Percentiles rank a stretch among this genome's conserved stretches.
phyloP scores from a whole-genome alignment of 106 monocot genomes.

The Apostasia shenzhenica region DNA sequence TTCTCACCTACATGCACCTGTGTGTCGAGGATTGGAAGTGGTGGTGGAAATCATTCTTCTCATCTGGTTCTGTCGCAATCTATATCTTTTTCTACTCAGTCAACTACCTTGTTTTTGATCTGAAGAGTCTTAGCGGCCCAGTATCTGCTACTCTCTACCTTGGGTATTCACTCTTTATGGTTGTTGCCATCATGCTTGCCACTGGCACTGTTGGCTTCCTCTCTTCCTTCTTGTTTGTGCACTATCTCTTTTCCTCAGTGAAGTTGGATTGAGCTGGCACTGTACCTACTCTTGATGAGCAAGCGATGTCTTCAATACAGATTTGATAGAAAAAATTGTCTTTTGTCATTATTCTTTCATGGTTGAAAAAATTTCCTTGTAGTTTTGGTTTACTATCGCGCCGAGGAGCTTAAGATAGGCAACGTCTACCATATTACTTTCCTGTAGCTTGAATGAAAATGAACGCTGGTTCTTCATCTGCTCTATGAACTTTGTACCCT shows the following conservation, averaged over 20 bases:
- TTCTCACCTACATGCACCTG: constrained; percentile 51
- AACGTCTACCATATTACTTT: background rate
- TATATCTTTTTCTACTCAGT: constrained; percentile 43
- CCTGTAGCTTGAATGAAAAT: background rate
- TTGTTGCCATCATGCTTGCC: constrained; percentile 35
- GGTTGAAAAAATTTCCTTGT: background rate
- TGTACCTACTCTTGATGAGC: too few species aligned
- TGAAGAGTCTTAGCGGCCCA: constrained; percentile 42
- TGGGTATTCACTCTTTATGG: constrained; percentile 54
- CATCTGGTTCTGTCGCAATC: constrained; percentile 40
- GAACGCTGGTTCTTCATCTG: too few species aligned
- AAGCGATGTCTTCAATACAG: background rate
- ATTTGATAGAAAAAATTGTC: background rate
- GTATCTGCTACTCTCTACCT: constrained; percentile 43
- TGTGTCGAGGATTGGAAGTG: constrained; percentile 48
- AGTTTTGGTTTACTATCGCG: background rate
- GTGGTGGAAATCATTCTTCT: constrained; percentile 59
- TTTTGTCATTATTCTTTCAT: constrained; percentile 1
- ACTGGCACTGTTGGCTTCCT: constrained; percentile 46
- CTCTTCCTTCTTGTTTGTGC: constrained; percentile 50
- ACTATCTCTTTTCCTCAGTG: constrained; percentile 46
- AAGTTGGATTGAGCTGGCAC: constrained; percentile 30
- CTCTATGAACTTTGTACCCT: too few species aligned
- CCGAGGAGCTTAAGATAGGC: background rate
- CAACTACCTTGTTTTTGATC: constrained; percentile 45